Conservation (phyloP, 805 yeast genomes). For the Zygosaccharomyces bisporus region DNA sequence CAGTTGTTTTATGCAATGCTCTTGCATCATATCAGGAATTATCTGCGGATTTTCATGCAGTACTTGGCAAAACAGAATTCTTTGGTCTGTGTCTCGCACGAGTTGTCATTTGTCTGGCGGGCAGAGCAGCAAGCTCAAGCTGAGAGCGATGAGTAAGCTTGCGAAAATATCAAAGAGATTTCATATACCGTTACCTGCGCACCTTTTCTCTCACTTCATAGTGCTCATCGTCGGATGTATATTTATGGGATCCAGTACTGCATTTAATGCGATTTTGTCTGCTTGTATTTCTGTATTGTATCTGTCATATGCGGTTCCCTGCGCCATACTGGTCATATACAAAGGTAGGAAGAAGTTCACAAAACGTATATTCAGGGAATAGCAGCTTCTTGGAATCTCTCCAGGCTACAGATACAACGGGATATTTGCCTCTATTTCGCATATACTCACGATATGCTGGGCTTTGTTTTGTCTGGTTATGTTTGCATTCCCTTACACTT, state of each 20-base stretch:
- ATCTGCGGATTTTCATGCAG: constrained; percentile 59
- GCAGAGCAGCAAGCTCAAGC: background rate
- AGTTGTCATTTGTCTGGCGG: constrained; percentile 53
- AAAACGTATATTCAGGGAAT: background rate
- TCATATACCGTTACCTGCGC: constrained; percentile 59
- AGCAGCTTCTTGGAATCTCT: background rate
- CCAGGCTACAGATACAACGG: background rate
- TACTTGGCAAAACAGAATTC: constrained; percentile 64
- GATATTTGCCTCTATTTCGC: constrained; percentile 20
- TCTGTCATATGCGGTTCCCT: constrained; percentile 56
- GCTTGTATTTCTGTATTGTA: constrained; percentile 59
- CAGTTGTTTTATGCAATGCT: constrained; percentile 48
- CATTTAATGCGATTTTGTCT: constrained; percentile 60
- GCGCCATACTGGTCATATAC: constrained; percentile 40
- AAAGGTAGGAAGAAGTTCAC: constrained; percentile 42
- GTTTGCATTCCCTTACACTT: constrained; percentile 49
- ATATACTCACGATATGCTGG: constrained; percentile 46
- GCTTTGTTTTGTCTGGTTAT: constrained; percentile 47
- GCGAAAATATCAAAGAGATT: constrained; percentile 41
- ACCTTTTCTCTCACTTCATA: constrained; percentile 50
- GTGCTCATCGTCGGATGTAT: constrained; percentile 56
- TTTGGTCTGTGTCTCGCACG: constrained; percentile 69
- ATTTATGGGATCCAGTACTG: constrained; percentile 62
- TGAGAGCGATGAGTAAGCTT: constrained; percentile 2
- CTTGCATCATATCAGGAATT: constrained; percentile 51